Conservation (phyloP, 768 basidiomycete species). For the Macrolepiota dolichaula region DNA sequence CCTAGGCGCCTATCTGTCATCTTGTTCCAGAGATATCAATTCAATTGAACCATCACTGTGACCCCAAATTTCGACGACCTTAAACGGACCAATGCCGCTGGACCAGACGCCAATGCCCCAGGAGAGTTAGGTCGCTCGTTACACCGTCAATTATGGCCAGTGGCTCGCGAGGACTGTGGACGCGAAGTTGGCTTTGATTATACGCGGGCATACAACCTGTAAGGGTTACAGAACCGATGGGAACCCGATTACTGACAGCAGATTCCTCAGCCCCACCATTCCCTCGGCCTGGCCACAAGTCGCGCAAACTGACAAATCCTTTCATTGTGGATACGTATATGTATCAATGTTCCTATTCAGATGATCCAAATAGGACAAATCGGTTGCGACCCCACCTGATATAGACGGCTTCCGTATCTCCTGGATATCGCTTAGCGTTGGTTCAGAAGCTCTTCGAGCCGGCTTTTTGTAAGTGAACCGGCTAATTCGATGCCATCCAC, state of each 20-base stretch:
- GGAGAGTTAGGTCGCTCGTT: too few species aligned
- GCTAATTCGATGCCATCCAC: background rate
- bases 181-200: background rate
- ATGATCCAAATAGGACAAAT: background rate
- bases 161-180: background rate
- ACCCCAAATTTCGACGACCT: background rate
- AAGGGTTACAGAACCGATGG: background rate
- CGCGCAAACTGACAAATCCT: background rate
- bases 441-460: background rate
- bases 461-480: background rate
- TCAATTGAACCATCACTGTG: background rate
- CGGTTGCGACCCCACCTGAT: background rate
- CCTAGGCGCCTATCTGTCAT: slow-evolving; percentile 1
- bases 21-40: background rate
- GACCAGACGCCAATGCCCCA: too few species aligned
- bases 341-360: background rate
- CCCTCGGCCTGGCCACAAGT: background rate
- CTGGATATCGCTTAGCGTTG: background rate
- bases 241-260: background rate
- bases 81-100: background rate
- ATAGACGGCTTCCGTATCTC: background rate
- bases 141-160: background rate
- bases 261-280: background rate
- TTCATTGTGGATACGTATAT: background rate
- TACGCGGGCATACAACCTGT: background rate